These are phyloP conservation scores for Antrodiella citrinella DNA, from an alignment of 768 basidiomycete species.

Conservation along the genomic window DNA sequence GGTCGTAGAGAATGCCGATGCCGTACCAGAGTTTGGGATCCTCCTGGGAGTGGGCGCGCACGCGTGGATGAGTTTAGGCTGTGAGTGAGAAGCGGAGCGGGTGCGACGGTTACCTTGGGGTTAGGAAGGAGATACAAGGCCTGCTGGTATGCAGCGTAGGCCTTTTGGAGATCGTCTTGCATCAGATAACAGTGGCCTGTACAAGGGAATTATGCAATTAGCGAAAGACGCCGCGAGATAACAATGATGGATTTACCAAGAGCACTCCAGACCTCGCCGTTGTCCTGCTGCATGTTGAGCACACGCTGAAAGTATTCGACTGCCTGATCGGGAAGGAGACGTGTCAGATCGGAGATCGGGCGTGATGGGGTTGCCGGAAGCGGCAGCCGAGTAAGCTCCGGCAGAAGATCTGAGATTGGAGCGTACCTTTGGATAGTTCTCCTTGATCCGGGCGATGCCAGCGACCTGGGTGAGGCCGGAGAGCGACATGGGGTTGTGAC, in stretches of 20 bases:
- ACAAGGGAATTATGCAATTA: slow-evolving; percentile 12
- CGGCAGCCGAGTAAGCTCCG: slow-evolving; percentile 2
- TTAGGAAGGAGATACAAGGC: slow-evolving; percentile 93
- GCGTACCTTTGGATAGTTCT: slow-evolving; percentile 91
- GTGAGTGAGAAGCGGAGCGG: slow-evolving; percentile 7
- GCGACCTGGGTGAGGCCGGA: slow-evolving; percentile 90
- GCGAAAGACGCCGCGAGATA: slow-evolving; percentile 9
- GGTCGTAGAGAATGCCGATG: slow-evolving; percentile 97
- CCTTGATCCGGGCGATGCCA: slow-evolving; percentile 93
- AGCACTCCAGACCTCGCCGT: slow-evolving; percentile 98
- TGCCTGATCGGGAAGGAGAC: slow-evolving; percentile 53
- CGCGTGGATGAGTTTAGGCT: slow-evolving; percentile 8
- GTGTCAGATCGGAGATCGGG: slow-evolving; percentile 10
- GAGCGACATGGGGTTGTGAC: slow-evolving; percentile 90
- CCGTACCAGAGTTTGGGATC: slow-evolving; percentile 99
- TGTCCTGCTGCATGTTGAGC: slow-evolving; percentile 83
- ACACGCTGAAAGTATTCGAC: slow-evolving; percentile 96
- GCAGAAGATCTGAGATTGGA: slow-evolving; percentile 5
- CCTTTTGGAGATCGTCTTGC: slow-evolving; percentile 99
- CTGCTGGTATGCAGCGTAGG: slow-evolving; percentile 97
- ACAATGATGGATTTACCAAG: slow-evolving; percentile 56
- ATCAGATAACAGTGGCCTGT: slow-evolving; percentile 95
- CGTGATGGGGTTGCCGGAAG: slow-evolving; percentile 7
- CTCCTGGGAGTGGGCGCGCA: slow-evolving; percentile 55
- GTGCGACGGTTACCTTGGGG: slow-evolving; percentile 66